phyloP scores from a whole-genome alignment of 495 filamentous ascomycete species.

The Poronia punctata region DNA sequence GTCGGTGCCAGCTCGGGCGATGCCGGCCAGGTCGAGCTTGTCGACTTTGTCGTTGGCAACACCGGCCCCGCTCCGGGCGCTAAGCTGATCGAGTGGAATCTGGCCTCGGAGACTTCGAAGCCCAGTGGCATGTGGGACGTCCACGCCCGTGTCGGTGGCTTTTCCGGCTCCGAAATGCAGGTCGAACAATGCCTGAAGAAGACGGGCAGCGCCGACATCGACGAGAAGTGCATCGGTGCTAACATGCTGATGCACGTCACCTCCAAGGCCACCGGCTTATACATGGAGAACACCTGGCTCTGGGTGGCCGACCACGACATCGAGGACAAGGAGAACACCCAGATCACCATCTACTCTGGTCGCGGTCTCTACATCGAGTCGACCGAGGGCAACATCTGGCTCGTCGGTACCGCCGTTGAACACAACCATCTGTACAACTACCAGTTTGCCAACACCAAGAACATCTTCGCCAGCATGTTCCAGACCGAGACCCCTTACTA shows the following conservation, averaged over 20 bases:
- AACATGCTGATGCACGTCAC: conserved; percentile 82
- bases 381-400: conserved; percentile 47
- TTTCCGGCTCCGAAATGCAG: conserved; percentile 69
- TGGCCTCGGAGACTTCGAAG: conserved; percentile 46
- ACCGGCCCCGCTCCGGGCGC: conserved; percentile 61
- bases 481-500: conserved; percentile 78
- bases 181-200: conserved; percentile 64
- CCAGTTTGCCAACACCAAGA: conserved; percentile 61
- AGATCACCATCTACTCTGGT: conserved; percentile 65
- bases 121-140: conserved; percentile 84
- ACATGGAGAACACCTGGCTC: conserved; percentile 88
- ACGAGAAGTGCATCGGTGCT: conserved; percentile 57
- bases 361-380: conserved; percentile 57
- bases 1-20: conserved; percentile 71
- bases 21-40: conserved; percentile 67
- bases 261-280: conserved; percentile 52
- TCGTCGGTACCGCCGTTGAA: conserved; percentile 67
- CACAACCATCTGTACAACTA: conserved; percentile 79
- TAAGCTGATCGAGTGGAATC: conserved; percentile 69
- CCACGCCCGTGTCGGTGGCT: conserved; percentile 77
- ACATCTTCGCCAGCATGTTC: conserved; percentile 67
- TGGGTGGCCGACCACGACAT: conserved; percentile 94
- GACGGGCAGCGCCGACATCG: conserved; percentile 45
- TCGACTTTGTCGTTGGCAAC: conserved; percentile 69
- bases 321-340: conserved; percentile 55